Base-by-base conservation (phyloP, 2,329 filamentous ascomycete genomes). In the Phaeoacremonium minimum region DNA sequence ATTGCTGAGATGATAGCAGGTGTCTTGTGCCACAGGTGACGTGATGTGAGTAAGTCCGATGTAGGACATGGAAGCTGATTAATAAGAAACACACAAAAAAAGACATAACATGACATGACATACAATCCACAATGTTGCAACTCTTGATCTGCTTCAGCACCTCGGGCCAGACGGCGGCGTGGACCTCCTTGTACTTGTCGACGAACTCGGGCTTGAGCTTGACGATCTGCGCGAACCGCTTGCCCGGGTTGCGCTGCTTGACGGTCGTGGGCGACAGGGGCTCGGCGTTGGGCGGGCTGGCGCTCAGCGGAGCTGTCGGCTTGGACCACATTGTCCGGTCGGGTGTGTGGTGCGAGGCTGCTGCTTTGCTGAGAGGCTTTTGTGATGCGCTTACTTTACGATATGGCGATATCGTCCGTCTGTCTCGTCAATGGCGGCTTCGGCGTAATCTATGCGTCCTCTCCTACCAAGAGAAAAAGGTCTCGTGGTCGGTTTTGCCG, bases 111-210 rank as follows among this genome's bases (percentile, higher is more conserved):
- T n/a, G n/a, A n/a, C n/a, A n/a, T n/a, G 32, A 60, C 70, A 43
- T 61, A 83, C 79, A 91, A 53, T 91, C 85, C 42, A 70, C 64
- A 40, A 91, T 86, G 46, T 85, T 84, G 56, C 80, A 86, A 28
- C 81, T 76, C 54, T 81, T 79, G 52, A 91, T 89, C 62, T 88
- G 83, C 56, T 78, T 71, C 20, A 87, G 62, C 1, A 93, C 85
- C 48, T 85, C 83, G 6, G 85, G 85, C 86, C 85, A 91, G 1
- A 88, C 83, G 5, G 71, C 72, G 6, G 77, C 79, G 53, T 90
- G 86, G 44, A 77, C 81, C 49, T 80, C 72, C 57, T 87, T 89
- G 65, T 90, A 91, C 46, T 80, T 74, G 15, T 74, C 72, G 12
- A 84, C 64, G 43, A 67, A 74, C 44, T 83, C 77, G 11, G 78